Evolutionary conservation across 73 alveolate genomes (phyloP).

Genomic region (Durusdinium trenchii): DNA sequence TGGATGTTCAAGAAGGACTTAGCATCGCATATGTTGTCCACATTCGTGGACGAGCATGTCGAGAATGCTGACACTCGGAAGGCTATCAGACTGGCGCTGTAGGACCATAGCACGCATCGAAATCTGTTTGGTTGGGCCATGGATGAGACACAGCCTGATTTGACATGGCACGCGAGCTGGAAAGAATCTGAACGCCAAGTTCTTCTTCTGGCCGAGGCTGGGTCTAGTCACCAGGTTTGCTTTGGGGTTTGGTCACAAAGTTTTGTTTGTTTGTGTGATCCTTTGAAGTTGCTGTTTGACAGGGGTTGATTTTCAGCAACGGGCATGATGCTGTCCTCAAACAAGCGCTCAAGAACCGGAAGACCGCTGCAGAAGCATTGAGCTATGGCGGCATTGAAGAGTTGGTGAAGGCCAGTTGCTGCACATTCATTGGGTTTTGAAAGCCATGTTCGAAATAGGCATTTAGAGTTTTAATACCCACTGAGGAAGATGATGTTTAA

Average conservation of each 20-base stretch:
- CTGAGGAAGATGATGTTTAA: too few relatives aligned
- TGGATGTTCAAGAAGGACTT: neutral
- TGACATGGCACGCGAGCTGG: neutral
- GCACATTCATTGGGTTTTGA: too few relatives aligned
- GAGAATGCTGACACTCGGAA: neutral
- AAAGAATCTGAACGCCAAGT: neutral
- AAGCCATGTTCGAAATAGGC: too few relatives aligned
- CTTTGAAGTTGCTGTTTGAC: neutral
- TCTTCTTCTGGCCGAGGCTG: neutral
- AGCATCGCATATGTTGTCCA: neutral
- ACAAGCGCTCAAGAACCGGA: slow-evolving; percentile 3
- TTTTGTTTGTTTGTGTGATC: too few relatives aligned
- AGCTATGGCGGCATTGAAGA: neutral
- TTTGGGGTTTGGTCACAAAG: too few relatives aligned
- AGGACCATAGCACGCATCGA: neutral
- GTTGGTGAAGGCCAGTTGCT: neutral
- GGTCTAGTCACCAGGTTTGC: neutral
- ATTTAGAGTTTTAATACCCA: too few relatives aligned
- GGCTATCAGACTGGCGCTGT: neutral
- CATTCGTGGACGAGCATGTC: neutral
- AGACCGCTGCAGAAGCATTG: neutral
- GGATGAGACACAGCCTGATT: neutral
- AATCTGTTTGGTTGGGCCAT: neutral
- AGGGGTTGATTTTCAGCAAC: neutral
- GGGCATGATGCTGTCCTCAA: neutral